A percentile compares a stretch with the other conserved stretches of the same genome.
Conservation (phyloP, 495 filamentous ascomycete species). For the Aspergillus sclerotiicarbonarius region DNA sequence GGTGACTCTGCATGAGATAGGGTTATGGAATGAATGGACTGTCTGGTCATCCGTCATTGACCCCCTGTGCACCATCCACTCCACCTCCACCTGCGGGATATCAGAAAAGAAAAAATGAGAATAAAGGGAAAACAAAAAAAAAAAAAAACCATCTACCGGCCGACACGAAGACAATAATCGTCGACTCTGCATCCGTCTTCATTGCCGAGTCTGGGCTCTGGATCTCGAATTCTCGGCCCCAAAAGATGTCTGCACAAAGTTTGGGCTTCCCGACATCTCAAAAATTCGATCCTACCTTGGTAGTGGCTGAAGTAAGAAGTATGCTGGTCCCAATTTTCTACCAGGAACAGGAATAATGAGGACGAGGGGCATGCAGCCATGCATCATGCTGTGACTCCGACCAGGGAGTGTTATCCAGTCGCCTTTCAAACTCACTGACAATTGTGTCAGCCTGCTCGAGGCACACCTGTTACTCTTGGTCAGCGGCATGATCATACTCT, state of each 20-base stretch:
- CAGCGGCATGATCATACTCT: slow-evolving; percentile 1
- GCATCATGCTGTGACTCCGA: neutral
- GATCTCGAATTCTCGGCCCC: neutral
- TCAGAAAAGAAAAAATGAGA: neutral
- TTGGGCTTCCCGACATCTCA: neutral
- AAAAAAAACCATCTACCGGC: no score
- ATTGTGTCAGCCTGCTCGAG: neutral
- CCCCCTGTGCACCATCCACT: neutral
- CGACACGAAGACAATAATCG: no score
- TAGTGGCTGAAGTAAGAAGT: neutral
- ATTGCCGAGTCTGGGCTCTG: no score
- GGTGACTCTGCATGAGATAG: neutral
- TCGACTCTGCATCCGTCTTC: no score
- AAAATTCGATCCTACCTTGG: neutral
- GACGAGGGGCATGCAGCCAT: neutral
- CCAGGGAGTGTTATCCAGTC: neutral
- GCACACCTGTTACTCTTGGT: neutral
- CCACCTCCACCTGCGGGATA: neutral
- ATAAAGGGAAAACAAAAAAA: neutral
- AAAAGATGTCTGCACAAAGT: slow-evolving; percentile 5
- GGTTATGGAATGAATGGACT: neutral
- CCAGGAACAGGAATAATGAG: neutral
- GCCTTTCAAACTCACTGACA: neutral
- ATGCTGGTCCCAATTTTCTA: neutral
- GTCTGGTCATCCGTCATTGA: neutral